Conservation (phyloP, 2,329 filamentous ascomycete genomes). For the Decorospora gaudefroyi region DNA sequence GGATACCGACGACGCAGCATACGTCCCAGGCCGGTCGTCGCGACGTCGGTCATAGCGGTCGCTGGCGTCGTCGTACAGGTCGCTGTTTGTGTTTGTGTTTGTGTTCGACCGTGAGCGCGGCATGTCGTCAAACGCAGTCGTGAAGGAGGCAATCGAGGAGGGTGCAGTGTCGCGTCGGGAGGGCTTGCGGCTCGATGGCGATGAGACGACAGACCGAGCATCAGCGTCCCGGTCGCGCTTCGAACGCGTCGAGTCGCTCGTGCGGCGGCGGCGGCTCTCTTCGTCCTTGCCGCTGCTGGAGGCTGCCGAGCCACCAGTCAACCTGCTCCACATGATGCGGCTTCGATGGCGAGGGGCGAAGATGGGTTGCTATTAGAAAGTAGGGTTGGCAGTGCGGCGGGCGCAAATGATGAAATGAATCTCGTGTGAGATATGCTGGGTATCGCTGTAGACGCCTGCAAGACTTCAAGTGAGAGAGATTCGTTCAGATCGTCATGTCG, state of each 20-base stretch:
- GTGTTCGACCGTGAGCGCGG: slow-evolving; percentile 23
- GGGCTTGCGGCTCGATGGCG: slow-evolving; percentile 41
- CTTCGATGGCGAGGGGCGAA: slow-evolving; percentile 13
- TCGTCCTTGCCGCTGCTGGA: slow-evolving; percentile 35
- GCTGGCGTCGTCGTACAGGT: slow-evolving; percentile 41
- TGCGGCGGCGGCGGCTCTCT: slow-evolving; percentile 30
- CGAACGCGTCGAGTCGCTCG: slow-evolving; percentile 34
- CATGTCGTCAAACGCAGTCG: slow-evolving; percentile 46
- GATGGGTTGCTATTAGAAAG: slow-evolving; percentile 24
- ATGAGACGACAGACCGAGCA: slow-evolving; percentile 44
- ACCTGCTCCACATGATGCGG: slow-evolving; percentile 46
- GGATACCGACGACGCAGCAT: slow-evolving; percentile 36
- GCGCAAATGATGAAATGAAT: slow-evolving; percentile 25
- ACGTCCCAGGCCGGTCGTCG: slow-evolving; percentile 39
- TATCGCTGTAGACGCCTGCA: slow-evolving; percentile 28
- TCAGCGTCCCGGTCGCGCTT: slow-evolving; percentile 39
- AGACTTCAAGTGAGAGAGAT: slow-evolving; percentile 25
- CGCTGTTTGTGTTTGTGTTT: slow-evolving; percentile 29
- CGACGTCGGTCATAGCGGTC: slow-evolving; percentile 31
- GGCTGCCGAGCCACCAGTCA: slow-evolving; percentile 43
- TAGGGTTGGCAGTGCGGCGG: slow-evolving; percentile 21
- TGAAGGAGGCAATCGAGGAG: slow-evolving; percentile 47
- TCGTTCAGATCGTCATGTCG: slow-evolving; percentile 26
- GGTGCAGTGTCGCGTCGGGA: slow-evolving; percentile 37
- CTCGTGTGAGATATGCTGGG: slow-evolving; percentile 25